These are phyloP conservation scores for Heliocybe sulcata DNA, from an alignment of 1,284 basidiomycete genomes.

Conservation along the genomic window DNA sequence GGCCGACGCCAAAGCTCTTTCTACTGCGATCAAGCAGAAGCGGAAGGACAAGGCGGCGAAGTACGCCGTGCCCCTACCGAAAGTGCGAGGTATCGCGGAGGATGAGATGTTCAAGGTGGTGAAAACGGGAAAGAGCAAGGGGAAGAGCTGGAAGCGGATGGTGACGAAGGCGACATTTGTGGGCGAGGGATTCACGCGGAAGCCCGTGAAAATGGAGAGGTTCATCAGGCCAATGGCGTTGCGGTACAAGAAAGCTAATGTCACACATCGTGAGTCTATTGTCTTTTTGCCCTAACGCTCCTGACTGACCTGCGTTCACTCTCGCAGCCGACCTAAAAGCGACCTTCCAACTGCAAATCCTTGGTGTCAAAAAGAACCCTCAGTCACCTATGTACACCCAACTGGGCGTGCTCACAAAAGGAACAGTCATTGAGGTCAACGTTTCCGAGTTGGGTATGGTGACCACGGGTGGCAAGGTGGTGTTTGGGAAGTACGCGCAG, in stretches of 20 bases:
- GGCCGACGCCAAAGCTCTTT: conserved; percentile 96
- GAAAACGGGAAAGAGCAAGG: conserved; percentile 96
- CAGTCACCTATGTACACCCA: conserved; percentile 97
- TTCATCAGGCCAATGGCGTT: conserved; percentile 98
- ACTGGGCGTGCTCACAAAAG: conserved; percentile 96
- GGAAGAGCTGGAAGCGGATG: conserved; percentile 99
- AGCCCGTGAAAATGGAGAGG: conserved; percentile 98
- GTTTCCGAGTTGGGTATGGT: conserved; percentile 97
- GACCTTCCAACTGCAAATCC: conserved; percentile 97
- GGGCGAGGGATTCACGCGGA: conserved; percentile 95
- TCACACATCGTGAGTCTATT: conserved; percentile 84
- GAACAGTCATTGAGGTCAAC: conserved; percentile 98
- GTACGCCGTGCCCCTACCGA: conserved; percentile 94
- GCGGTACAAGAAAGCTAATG: conserved; percentile 97
- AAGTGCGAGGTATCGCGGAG: conserved; percentile 97
- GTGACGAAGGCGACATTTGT: conserved; percentile 99
- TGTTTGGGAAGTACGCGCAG: conserved; percentile 92
- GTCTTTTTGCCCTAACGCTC: neutral
- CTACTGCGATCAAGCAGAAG: conserved; percentile 97
- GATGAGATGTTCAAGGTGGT: conserved; percentile 99
- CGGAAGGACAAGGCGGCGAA: conserved; percentile 99
- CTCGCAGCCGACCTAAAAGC: conserved; percentile 87
- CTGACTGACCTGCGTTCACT: neutral
- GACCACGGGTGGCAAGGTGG: conserved; percentile 95
- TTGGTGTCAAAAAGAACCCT: conserved; percentile 99